Evolutionary conservation across 805 yeast genomes (phyloP).

Genomic region (Metschnikowia koreensis): DNA sequence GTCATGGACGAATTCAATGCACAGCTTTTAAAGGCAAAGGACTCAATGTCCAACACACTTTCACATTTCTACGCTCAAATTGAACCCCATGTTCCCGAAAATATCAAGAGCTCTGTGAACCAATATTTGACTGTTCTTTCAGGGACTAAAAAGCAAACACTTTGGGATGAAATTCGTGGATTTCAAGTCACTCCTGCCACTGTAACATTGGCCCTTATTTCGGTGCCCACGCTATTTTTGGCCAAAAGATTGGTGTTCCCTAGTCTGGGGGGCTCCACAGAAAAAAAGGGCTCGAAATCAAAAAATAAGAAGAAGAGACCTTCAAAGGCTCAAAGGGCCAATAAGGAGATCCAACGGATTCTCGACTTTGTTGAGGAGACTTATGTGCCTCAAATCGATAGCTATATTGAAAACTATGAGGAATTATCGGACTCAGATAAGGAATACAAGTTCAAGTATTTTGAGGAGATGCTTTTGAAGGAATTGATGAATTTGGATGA

Average conservation of each 20-base stretch:
- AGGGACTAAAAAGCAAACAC: constrained; percentile 20
- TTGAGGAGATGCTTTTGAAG: constrained; percentile 66
- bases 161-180: constrained; percentile 29
- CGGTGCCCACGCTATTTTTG: constrained; percentile 28
- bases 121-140: constrained; percentile 15
- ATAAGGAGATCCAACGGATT: constrained; percentile 36
- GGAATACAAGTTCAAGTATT: constrained; percentile 53
- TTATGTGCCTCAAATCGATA: constrained; percentile 33
- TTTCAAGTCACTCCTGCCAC: constrained; percentile 36
- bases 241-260: constrained; percentile 19
- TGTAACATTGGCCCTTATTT: constrained; percentile 29
- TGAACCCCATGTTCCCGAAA: constrained; percentile 6
- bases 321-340: constrained; percentile 40
- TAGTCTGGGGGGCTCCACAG: constrained; percentile 1
- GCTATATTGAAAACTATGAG: constrained; percentile 12
- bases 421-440: constrained; percentile 20
- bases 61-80: constrained; percentile 1
- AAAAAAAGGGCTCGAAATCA: constrained; percentile 13
- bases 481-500: constrained; percentile 65
- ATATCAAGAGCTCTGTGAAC: constrained; percentile 5
- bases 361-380: constrained; percentile 40
- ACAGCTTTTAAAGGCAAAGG: constrained; percentile 10
- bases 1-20: constrained; percentile 7
- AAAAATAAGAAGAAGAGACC: constrained; percentile 36
- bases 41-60: constrained; percentile 4